Percentiles rank a stretch among this genome's conserved stretches.
Evolutionary conservation across 805 yeast genomes (phyloP).

Genomic region (Hanseniaspora taiwanica): DNA sequence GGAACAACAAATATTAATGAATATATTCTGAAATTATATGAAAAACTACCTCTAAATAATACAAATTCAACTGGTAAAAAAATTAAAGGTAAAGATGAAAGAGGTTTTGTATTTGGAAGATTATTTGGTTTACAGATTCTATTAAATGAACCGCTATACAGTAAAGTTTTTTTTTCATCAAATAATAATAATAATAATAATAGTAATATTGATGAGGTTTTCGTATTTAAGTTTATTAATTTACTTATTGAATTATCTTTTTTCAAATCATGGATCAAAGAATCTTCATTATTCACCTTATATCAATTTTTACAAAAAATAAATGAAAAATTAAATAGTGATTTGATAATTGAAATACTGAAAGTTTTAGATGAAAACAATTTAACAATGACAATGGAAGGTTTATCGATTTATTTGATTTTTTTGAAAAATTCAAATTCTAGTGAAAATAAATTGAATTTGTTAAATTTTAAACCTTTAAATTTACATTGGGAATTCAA

Average conservation of each 20-base stretch:
- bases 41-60: conserved; percentile 25
- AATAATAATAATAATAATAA: conserved; percentile 13
- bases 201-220: conserved; percentile 11
- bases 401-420: conserved; percentile 52
- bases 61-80: conserved; percentile 26
- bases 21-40: conserved; percentile 13
- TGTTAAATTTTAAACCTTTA: conserved; percentile 8
- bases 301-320: conserved; percentile 34
- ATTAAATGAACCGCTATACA: conserved; percentile 37
- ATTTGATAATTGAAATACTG: conserved; percentile 23
- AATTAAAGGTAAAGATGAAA: conserved; percentile 67
- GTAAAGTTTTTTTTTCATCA: conserved; percentile 18
- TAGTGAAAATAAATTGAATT: not conserved
- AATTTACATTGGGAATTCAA: conserved; percentile 46
- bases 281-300: conserved; percentile 62
- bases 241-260: conserved; percentile 43
- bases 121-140: conserved; percentile 74
- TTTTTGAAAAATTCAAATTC: no score
- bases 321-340: conserved; percentile 11
- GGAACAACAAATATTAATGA: conserved; percentile 10
- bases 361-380: conserved; percentile 35
- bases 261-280: conserved; percentile 74
- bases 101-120: conserved; percentile 69
- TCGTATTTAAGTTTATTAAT: conserved; percentile 30
- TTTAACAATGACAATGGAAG: conserved; percentile 61